These are phyloP conservation scores for Neltuma alba DNA, from an alignment of 306 rosid species.

Conservation along the genomic window DNA sequence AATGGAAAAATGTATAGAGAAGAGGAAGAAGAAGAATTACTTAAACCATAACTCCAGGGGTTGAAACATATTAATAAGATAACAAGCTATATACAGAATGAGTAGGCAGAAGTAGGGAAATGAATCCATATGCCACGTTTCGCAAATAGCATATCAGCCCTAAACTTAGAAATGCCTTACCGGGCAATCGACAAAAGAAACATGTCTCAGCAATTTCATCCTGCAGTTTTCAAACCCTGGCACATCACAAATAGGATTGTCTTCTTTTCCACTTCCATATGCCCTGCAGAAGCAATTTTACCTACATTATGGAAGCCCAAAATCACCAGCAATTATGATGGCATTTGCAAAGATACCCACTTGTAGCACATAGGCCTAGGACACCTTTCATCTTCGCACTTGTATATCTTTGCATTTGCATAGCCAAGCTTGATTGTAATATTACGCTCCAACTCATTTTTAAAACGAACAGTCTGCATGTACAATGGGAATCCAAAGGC, in stretches of 20 bases:
- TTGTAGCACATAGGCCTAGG: slow-evolving; percentile 71
- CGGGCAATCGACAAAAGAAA: slow-evolving; percentile 77
- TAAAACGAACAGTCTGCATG: slow-evolving; percentile 88
- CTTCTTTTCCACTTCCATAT: slow-evolving; percentile 81
- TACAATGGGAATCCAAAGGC: slow-evolving; percentile 3
- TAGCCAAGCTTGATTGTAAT: slow-evolving; percentile 82
- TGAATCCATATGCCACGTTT: not conserved
- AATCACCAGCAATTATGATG: not conserved
- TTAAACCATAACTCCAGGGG: not conserved
- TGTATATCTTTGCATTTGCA: slow-evolving; percentile 72
- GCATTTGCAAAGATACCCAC: slow-evolving; percentile 41
- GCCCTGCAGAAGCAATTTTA: slow-evolving; percentile 45
- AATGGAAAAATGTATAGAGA: not conserved
- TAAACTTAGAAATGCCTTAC: slow-evolving; percentile 26
- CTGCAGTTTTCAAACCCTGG: slow-evolving; percentile 67
- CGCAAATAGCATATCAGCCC: not conserved
- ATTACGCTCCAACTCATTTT: slow-evolving; percentile 83
- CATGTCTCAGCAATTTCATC: slow-evolving; percentile 73
- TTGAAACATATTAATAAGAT: not conserved
- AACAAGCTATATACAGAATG: slow-evolving; percentile 5
- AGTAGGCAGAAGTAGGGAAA: slow-evolving; percentile 10
- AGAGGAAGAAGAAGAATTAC: not conserved
- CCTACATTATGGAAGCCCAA: slow-evolving; percentile 1
- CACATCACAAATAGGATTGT: slow-evolving; percentile 66
- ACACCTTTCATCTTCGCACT: slow-evolving; percentile 67